Conservation (phyloP, 129 eudicot species). For the Artemisia argyi region DNA sequence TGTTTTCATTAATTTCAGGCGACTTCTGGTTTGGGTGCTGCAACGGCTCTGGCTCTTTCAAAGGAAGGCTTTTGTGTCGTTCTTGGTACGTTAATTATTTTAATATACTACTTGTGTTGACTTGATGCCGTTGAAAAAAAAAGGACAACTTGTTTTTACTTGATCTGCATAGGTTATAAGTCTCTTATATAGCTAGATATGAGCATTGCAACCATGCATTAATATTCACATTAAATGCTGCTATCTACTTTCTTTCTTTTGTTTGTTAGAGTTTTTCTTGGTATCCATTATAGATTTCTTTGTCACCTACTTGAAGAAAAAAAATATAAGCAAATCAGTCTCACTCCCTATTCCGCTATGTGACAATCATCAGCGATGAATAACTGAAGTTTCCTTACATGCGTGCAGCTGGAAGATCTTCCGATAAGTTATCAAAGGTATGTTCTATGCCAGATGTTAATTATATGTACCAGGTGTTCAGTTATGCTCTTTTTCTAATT, state of each 20-base stretch:
- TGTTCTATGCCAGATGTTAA: constrained; percentile 1
- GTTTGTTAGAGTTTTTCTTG: too few species aligned
- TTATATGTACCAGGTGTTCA: not conserved
- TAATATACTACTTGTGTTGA: too few species aligned
- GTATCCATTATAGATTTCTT: too few species aligned
- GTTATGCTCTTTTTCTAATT: constrained; percentile 13
- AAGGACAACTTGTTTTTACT: too few species aligned
- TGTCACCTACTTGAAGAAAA: not conserved
- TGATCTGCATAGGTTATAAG: too few species aligned
- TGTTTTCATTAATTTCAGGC: constrained; percentile 52
- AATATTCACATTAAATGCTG: too few species aligned
- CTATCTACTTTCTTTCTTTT: too few species aligned
- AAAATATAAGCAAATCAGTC: constrained; percentile 11
- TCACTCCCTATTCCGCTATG: not conserved
- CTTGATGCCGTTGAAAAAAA: too few species aligned
- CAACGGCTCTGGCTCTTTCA: constrained; percentile 70
- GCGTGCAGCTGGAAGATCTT: constrained; percentile 83
- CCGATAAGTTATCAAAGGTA: constrained; percentile 26
- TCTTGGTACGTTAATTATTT: constrained; percentile 51
- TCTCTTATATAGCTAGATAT: too few species aligned
- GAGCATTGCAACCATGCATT: too few species aligned
- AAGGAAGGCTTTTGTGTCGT: constrained; percentile 74
- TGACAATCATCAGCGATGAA: constrained; percentile 8
- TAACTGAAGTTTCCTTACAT: constrained; percentile 34
- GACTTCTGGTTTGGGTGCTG: constrained; percentile 95